Conservation (phyloP, 768 basidiomycete species). For the Lentinula sp. region DNA sequence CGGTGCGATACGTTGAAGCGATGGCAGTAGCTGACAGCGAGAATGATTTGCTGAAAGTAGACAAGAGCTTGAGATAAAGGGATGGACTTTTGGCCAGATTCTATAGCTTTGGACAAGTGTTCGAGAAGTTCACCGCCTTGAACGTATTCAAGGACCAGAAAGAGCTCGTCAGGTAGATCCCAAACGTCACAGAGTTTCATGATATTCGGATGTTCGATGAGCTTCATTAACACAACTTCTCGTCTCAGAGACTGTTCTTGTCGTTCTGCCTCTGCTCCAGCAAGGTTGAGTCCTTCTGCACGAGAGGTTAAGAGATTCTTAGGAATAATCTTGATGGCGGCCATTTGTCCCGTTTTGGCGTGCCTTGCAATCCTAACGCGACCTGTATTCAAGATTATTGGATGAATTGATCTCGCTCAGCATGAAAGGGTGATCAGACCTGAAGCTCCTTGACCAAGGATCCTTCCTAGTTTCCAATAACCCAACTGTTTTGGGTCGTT, state of each 20-base stretch:
- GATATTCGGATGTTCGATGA: slow-evolving; percentile 92
- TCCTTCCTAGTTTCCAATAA: slow-evolving; percentile 77
- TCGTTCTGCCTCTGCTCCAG: slow-evolving; percentile 71
- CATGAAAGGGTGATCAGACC: slow-evolving; percentile 31
- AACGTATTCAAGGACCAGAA: slow-evolving; percentile 90
- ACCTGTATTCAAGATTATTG: slow-evolving; percentile 38
- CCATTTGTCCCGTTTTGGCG: slow-evolving; percentile 81
- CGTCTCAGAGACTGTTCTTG: slow-evolving; percentile 78
- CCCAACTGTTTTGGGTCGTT: slow-evolving; percentile 67
- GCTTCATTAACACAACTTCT: slow-evolving; percentile 97
- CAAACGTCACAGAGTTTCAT: slow-evolving; percentile 95
- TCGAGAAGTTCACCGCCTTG: slow-evolving; percentile 95
- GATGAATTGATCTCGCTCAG: not conserved
- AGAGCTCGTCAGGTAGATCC: slow-evolving; percentile 88
- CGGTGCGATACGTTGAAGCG: slow-evolving; percentile 93
- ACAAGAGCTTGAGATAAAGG: slow-evolving; percentile 65
- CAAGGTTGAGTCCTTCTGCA: slow-evolving; percentile 53
- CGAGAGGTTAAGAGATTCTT: slow-evolving; percentile 66
- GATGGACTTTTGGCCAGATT: not conserved
- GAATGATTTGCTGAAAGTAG: slow-evolving; percentile 93
- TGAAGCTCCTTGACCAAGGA: slow-evolving; percentile 77
- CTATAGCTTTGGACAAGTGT: slow-evolving; percentile 38
- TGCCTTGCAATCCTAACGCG: slow-evolving; percentile 88
- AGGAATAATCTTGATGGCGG: slow-evolving; percentile 92
- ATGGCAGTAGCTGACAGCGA: slow-evolving; percentile 88